Conservation (phyloP, 2,329 filamentous ascomycete genomes). For the Alternaria rosae region DNA sequence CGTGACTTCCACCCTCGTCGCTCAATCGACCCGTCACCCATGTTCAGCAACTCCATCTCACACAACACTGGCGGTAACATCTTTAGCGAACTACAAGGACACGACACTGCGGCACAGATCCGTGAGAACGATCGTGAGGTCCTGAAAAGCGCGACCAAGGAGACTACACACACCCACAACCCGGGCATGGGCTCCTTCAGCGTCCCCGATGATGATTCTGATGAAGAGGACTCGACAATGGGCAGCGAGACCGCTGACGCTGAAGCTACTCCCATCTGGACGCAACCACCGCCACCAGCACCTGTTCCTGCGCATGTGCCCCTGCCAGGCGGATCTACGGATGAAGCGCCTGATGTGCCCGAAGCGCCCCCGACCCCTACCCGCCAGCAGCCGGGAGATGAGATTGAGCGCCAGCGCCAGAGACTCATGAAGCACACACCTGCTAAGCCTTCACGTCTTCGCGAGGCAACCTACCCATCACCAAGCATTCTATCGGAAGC, state of each 20-base stretch:
- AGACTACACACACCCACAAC: conserved; percentile 13
- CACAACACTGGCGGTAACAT: conserved; percentile 37
- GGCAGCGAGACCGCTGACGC: conserved; percentile 25
- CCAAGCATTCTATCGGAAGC: conserved; percentile 40
- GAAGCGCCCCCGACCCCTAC: conserved; percentile 6
- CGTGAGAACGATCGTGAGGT: conserved; percentile 25
- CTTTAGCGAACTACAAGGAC: conserved; percentile 35
- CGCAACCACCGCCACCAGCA: conserved; percentile 45
- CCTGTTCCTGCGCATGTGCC: conserved; percentile 46
- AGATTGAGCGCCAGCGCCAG: conserved; percentile 39
- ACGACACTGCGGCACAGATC: conserved; percentile 19
- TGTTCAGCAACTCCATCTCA: conserved; percentile 32
- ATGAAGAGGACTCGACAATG: conserved; percentile 26
- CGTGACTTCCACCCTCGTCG: conserved; percentile 41
- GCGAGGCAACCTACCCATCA: conserved; percentile 43
- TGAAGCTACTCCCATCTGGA: conserved; percentile 36
- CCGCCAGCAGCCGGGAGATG: conserved; percentile 26
- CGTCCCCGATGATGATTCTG: conserved; percentile 32
- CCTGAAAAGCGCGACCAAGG: conserved; percentile 21
- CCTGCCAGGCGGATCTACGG: conserved; percentile 28
- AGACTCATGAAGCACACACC: conserved; percentile 45
- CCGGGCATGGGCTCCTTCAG: conserved; percentile 29
- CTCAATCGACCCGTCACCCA: conserved; percentile 39
- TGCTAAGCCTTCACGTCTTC: conserved; percentile 44
- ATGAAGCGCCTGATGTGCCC: conserved; percentile 2